Evolutionary conservation across 2,329 filamentous ascomycete genomes (phyloP).

Genomic region (Xylariaceae sp.): DNA sequence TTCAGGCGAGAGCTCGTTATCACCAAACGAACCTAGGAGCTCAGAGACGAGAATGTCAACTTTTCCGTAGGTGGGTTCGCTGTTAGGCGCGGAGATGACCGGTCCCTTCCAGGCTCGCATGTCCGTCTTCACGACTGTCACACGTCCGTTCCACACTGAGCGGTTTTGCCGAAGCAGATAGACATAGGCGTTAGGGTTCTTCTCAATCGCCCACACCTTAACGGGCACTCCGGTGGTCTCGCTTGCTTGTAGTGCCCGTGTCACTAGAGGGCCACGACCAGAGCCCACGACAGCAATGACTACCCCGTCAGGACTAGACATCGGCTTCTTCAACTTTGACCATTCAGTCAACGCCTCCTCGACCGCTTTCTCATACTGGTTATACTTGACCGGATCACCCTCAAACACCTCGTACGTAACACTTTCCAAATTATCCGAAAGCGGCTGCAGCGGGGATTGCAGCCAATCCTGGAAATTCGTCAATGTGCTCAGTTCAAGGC

Average conservation of each 20-base stretch:
- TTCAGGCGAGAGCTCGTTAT: conserved; percentile 95
- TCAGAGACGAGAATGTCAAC: conserved; percentile 95
- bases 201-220: conserved; percentile 88
- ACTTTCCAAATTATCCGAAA: conserved; percentile 94
- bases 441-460: conserved; percentile 86
- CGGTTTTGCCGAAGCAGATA: conserved; percentile 83
- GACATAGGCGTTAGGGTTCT: conserved; percentile 97
- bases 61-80: conserved; percentile 50
- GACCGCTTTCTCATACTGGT: conserved; percentile 86
- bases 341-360: conserved; percentile 77
- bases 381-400: conserved; percentile 95
- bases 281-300: conserved; percentile 91
- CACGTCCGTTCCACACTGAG: conserved; percentile 69
- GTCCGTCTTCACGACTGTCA: conserved; percentile 89
- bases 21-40: conserved; percentile 87
- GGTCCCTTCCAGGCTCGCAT: conserved; percentile 97
- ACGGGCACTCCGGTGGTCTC: conserved; percentile 69
- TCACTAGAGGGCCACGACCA: conserved; percentile 86
- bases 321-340: conserved; percentile 64
- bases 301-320: conserved; percentile 65
- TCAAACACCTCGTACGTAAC: conserved; percentile 98
- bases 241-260: conserved; percentile 76
- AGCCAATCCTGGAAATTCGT: conserved; percentile 81
- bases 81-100: conserved; percentile 39
- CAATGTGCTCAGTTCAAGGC: conserved; percentile 47